Evolutionary conservation across 116 monocot genomes (phyloP).

Genomic region (Papilionanthe hybrid): DNA sequence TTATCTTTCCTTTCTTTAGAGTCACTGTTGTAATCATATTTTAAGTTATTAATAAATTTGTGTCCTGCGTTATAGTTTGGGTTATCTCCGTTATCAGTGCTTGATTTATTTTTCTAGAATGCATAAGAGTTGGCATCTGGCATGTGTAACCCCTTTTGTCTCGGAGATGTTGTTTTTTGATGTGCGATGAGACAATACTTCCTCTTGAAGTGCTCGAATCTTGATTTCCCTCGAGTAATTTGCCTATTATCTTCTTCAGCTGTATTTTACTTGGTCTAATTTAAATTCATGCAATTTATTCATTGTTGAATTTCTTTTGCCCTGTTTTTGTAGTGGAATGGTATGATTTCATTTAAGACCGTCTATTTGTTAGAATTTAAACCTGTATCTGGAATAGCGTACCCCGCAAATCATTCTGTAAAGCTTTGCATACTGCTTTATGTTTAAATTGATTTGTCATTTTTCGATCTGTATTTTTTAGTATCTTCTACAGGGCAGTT

Average conservation of each 20-base stretch:
- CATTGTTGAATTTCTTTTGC: not conserved
- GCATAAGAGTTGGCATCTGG: not conserved
- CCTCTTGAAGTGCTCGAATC: not conserved
- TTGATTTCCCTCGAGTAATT: not conserved
- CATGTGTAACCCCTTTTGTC: not conserved
- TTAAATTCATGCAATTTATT: not conserved
- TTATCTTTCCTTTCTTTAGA: too few relatives aligned
- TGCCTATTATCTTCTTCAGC: too few relatives aligned
- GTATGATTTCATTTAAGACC: not conserved
- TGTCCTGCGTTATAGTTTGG: too few relatives aligned
- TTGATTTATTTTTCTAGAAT: not conserved
- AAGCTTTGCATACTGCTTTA: not conserved
- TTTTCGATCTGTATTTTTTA: not conserved
- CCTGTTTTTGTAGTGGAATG: not conserved
- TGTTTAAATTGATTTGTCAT: too few relatives aligned
- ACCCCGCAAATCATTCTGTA: too few relatives aligned
- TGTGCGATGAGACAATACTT: not conserved
- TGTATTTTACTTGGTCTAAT: not conserved
- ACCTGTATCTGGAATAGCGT: not conserved
- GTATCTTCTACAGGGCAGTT: too few relatives aligned
- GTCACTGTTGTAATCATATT: too few relatives aligned
- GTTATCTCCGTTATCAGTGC: not conserved
- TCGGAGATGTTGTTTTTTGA: not conserved
- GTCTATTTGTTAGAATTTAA: not conserved
- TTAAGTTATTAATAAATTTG: too few relatives aligned